These are phyloP conservation scores for Diaporthe ampelina DNA, from an alignment of 2,329 filamentous ascomycete species.

Conservation along the genomic window DNA sequence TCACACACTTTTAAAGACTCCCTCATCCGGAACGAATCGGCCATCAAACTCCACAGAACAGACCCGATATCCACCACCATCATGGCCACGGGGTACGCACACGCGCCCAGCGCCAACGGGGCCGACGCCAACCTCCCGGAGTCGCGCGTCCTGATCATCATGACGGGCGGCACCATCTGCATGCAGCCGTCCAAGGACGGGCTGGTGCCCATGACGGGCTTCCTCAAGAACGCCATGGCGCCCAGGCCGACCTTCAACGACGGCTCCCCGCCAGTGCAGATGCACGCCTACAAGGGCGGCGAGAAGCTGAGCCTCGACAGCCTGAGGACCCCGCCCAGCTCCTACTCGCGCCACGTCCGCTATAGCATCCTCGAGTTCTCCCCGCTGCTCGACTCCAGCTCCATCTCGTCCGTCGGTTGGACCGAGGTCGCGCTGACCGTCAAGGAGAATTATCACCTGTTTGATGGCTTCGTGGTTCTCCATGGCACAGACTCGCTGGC, in stretches of 20 bases:
- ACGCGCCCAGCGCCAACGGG: slow-evolving; percentile 19
- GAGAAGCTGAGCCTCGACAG: slow-evolving; percentile 70
- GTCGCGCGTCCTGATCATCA: slow-evolving; percentile 88
- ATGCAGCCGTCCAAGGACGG: slow-evolving; percentile 88
- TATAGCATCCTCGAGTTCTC: slow-evolving; percentile 89
- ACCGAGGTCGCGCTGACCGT: slow-evolving; percentile 85
- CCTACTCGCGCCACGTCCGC: slow-evolving; percentile 84
- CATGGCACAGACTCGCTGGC: slow-evolving; percentile 92
- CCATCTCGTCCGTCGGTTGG: slow-evolving; percentile 89
- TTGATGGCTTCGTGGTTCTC: slow-evolving; percentile 91
- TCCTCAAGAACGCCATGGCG: slow-evolving; percentile 85
- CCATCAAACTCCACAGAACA: background rate
- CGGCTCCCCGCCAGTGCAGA: slow-evolving; percentile 67
- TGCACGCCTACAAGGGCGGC: slow-evolving; percentile 67
- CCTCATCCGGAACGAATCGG: background rate
- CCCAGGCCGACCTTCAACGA: slow-evolving; percentile 91
- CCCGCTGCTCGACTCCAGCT: slow-evolving; percentile 88
- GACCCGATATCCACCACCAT: background rate
- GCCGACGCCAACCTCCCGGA: slow-evolving; percentile 67
- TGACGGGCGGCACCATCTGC: slow-evolving; percentile 91
- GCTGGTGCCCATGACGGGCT: slow-evolving; percentile 83
- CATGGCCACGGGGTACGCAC: slow-evolving; percentile 23
- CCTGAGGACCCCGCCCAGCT: slow-evolving; percentile 83
- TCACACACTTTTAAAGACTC: background rate
- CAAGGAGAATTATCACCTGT: slow-evolving; percentile 86